Base-by-base conservation (phyloP, 2,329 filamentous ascomycete genomes). In the Neofusicoccum umdonicola region DNA sequence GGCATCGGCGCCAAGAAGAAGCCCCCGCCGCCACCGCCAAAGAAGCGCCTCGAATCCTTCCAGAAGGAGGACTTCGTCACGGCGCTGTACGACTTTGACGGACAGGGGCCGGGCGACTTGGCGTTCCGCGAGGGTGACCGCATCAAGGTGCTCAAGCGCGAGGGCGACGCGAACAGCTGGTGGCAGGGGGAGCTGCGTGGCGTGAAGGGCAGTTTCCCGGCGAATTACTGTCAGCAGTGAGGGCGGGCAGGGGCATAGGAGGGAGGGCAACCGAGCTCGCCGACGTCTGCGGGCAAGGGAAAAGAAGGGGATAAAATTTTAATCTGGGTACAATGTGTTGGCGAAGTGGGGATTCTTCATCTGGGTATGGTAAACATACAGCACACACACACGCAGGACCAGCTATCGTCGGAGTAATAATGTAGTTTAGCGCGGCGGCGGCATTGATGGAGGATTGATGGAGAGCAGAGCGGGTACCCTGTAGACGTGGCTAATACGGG, bases 91-190 rank as follows among this genome's bases (percentile, higher is more conserved):
- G 84, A 90, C 68, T 96, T 93, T 73, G 82, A 83, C 1, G 90
- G 89, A 0, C 87, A 93, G 71, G 84, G 92, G 71, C 76, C 80
- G 1, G 90, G 90, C 0, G 92, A 96, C 74, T 74, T 96, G 60
- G 83, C 83, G 2, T 96, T 96, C 73, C 82, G 82, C 35, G 90
- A 93, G 75, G 92, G 91, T 1, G 92, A 95, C 71, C 82, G 85
- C 57, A 96, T 96, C 69, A 86, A 83, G 51, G 88, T 96, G 3
- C 73, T 93, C 37, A 91, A 91, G 79, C 92, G 90, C 80, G 95
- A 92, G 2, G 85, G 87, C 6, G 92, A 88, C 67, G 89, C 87
- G 22, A 92, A 95, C 73, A 96, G 92, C 91, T 96, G 92, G 92
- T 93, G 90, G 90, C 86, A 91, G 67, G 92, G 92, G 12, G 91